phyloP scores from a whole-genome alignment of 2,329 filamentous ascomycete species.

The Fusarium ambrosium region DNA sequence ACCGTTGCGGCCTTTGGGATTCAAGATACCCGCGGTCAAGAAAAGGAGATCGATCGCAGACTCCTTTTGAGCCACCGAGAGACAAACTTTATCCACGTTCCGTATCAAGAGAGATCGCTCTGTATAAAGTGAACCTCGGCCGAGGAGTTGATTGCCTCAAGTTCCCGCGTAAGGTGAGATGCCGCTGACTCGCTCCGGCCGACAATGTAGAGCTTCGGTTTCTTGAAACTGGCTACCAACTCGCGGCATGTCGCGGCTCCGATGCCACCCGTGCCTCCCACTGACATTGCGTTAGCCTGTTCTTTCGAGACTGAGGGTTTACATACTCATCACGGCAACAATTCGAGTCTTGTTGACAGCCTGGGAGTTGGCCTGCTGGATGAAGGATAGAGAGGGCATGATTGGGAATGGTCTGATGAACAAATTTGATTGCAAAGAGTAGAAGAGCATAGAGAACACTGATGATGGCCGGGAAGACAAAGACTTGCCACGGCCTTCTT shows the following conservation, averaged over 20 bases:
- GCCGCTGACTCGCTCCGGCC: background rate
- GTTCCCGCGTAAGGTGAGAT: background rate
- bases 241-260: background rate
- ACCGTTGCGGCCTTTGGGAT: background rate
- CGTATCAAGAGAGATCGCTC: background rate
- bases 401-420: background rate
- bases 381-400: background rate
- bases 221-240: background rate
- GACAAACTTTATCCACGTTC: background rate
- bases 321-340: background rate
- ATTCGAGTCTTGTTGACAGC: background rate
- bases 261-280: background rate
- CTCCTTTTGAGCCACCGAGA: background rate
- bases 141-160: background rate
- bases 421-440: background rate
- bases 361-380: background rate
- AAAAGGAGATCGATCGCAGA: background rate
- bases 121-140: background rate
- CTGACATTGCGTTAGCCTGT: background rate
- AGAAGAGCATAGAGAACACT: background rate
- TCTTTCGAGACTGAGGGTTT: background rate
- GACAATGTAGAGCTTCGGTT: background rate
- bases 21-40: background rate
- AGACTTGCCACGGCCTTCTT: background rate
- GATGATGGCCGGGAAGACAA: background rate